Evolutionary conservation across 192 early-diverging fungal species (phyloP), one percentile per base, ranked within the genome.

Genomic region (Geranomyces michiganensis): DNA sequence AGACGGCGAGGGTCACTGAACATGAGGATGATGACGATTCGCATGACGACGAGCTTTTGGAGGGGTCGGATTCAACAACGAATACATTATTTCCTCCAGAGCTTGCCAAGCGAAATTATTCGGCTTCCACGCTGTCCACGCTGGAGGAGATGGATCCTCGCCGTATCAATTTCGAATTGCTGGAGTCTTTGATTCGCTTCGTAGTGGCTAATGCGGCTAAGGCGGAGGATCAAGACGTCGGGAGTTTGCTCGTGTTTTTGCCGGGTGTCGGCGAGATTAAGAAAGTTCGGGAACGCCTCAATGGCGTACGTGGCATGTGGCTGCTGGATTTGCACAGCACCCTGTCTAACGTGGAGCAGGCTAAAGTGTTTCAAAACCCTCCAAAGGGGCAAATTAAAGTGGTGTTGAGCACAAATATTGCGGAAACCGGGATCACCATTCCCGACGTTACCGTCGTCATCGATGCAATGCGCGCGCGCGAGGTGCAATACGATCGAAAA

Each of bases 401-500:
- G 56, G 89, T 93, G 12, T 68, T 93, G 17, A 79, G 88, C 6
- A 93, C 92, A 26, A 93, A 93, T 53, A 88, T 93, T 62, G 92
- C 92, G 12, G 92, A 93, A 75, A 93, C 92, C 0, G 88, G 91
- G 69, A 71, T 84, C 44, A 84, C 83, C 15, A 84, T 84, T 46
- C 85, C 87, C 1, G 92, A 93, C 78, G 87, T 91, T 0, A 88
- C 87, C 5, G 79, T 88, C 46, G 90, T 93, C 1, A 85, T 93
- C 67, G 92, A 93, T 71, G 88, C 91, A 0, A 84, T 88, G 29
- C 84, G 82, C 71, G 90, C 88, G 9, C 85, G 90, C 47, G 85
- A 89, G 49, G 78, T 92, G 33, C 79, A 79, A 21, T 85, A 82
- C 74, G 85, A 91, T 60, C 79, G 85, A 59, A 83, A 87, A 64